Evolutionary conservation across 2,329 filamentous ascomycete genomes (phyloP).

Genomic region (Ceratocystis huliohia): DNA sequence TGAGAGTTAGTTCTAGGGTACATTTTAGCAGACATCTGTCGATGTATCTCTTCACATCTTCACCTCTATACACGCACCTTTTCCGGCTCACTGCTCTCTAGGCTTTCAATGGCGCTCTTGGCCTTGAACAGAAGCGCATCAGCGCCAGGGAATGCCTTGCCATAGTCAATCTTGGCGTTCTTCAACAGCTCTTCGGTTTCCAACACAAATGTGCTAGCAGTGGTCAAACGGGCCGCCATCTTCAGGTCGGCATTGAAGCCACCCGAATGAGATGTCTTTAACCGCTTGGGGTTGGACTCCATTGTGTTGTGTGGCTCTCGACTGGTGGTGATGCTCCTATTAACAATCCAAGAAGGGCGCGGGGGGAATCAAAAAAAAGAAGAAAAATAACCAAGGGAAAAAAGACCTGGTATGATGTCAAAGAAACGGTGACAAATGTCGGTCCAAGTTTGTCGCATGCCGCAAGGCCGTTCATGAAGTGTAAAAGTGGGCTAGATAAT

Average conservation of each 20-base stretch:
- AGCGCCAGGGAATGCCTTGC: constrained; percentile 35
- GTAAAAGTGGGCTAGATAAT: neutral
- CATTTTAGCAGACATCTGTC: neutral
- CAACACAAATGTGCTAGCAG: constrained; percentile 44
- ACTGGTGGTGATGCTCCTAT: too few relatives aligned
- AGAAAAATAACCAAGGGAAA: neutral
- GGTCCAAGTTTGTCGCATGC: neutral
- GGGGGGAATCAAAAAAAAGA: neutral
- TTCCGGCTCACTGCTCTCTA: constrained; percentile 37
- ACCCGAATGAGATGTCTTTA: constrained; percentile 34
- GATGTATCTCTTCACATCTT: neutral
- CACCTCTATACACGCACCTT: constrained; percentile 29
- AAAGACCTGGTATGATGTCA: neutral
- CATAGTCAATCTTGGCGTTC: constrained; percentile 42
- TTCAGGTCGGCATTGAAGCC: constrained; percentile 33
- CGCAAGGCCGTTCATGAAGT: neutral
- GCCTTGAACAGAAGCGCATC: constrained; percentile 39
- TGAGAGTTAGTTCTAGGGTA: constrained; percentile 2
- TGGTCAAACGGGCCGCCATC: constrained; percentile 32
- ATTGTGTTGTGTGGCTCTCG: constrained; percentile 25
- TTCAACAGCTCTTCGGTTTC: constrained; percentile 48
- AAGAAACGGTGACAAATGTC: neutral
- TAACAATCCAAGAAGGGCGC: too few relatives aligned
- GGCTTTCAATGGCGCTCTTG: constrained; percentile 41
- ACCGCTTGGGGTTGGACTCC: constrained; percentile 38